phyloP scores from a whole-genome alignment of 108 stramenopile genomes.

The Parietichytrium sp. region DNA sequence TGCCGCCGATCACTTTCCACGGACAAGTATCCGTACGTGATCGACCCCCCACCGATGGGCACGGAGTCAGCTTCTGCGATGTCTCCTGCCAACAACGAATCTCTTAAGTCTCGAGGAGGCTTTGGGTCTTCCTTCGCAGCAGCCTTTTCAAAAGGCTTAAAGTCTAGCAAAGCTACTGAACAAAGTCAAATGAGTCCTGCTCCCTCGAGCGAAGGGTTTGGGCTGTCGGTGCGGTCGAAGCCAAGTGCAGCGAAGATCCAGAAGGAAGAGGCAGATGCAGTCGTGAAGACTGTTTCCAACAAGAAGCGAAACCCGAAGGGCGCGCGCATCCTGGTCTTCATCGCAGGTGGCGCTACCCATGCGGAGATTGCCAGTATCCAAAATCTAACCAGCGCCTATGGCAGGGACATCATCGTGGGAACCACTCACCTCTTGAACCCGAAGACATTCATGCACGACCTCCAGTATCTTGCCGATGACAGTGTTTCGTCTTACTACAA shows the following conservation, averaged over 20 bases:
- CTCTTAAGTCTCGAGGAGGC: too few species aligned
- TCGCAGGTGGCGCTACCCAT: slow-evolving; percentile 24
- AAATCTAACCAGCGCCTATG: not conserved
- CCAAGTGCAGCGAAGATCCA: not conserved
- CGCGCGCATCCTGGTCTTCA: slow-evolving; percentile 5
- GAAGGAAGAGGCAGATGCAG: slow-evolving; percentile 8
- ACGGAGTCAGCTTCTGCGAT: not conserved
- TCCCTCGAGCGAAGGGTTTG: not conserved
- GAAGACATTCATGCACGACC: not conserved
- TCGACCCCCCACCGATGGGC: slow-evolving; percentile 9
- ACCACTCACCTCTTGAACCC: not conserved
- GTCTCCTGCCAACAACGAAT: not conserved
- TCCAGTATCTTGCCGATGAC: not conserved
- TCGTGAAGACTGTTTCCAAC: not conserved
- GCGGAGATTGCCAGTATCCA: slow-evolving; percentile 6
- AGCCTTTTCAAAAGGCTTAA: slow-evolving; percentile 10
- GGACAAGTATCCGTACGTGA: slow-evolving; percentile 19
- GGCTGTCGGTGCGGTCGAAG: not conserved
- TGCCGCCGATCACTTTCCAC: not conserved
- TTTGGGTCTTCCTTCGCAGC: not conserved
- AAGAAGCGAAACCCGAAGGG: slow-evolving; percentile 18
- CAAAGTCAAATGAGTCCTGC: not conserved
- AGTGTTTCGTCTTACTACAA: not conserved
- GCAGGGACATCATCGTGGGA: slow-evolving; percentile 23
- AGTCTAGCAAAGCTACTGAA: not conserved